A percentile compares a stretch with the other conserved stretches of the same genome.
These are phyloP conservation scores for Irpex sp. DNA, from an alignment of 1,284 basidiomycete species.

Conservation along the genomic window DNA sequence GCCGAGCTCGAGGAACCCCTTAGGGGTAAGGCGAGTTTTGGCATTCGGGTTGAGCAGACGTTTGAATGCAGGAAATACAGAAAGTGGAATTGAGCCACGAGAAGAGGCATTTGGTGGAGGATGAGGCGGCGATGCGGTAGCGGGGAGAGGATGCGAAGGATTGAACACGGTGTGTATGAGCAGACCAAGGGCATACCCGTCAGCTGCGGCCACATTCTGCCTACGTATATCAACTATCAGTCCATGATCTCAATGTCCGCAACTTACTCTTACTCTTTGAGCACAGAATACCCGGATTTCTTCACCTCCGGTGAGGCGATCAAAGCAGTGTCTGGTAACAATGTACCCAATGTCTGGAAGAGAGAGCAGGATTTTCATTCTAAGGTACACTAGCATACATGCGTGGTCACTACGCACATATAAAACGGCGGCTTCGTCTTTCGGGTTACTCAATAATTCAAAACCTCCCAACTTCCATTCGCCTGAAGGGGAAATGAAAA, in stretches of 20 bases:
- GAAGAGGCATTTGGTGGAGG: slow-evolving; percentile 70
- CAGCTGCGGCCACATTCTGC: slow-evolving; percentile 66
- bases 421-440: slow-evolving; percentile 72
- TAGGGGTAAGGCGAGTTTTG: slow-evolving; percentile 72
- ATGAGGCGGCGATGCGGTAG: slow-evolving; percentile 67
- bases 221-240: slow-evolving; percentile 37
- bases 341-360: slow-evolving; percentile 64
- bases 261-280: slow-evolving; percentile 84
- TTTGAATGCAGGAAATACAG: slow-evolving; percentile 82
- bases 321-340: slow-evolving; percentile 56
- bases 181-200: slow-evolving; percentile 85
- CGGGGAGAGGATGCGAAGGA: slow-evolving; percentile 65
- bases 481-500: slow-evolving; percentile 89
- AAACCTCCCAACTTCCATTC: slow-evolving; percentile 98
- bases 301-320: slow-evolving; percentile 87
- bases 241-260: background rate
- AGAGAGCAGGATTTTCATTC: slow-evolving; percentile 24
- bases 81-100: slow-evolving; percentile 74
- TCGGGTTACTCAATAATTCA: slow-evolving; percentile 81
- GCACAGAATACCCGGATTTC: slow-evolving; percentile 78
- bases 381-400: slow-evolving; percentile 6
- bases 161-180: slow-evolving; percentile 88
- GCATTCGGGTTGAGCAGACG: slow-evolving; percentile 87
- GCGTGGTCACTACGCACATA: slow-evolving; percentile 55
- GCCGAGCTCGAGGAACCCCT: slow-evolving; percentile 77